Conservation (phyloP, 805 yeast genomes). For the Alloascoidea africana region DNA sequence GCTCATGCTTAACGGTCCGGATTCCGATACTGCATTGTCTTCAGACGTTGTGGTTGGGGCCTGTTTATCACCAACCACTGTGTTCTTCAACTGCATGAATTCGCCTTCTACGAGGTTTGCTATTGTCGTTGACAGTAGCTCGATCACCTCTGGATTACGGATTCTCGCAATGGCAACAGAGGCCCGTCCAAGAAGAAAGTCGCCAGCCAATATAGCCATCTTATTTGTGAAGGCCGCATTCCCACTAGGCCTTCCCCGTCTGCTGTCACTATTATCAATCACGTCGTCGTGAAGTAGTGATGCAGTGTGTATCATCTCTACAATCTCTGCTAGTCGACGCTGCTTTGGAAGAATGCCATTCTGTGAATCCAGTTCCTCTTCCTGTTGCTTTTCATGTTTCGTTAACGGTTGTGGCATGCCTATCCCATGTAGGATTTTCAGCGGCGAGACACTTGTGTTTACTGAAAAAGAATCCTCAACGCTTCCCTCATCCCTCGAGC, state of each 20-base stretch:
- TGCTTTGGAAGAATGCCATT: slow-evolving; percentile 89
- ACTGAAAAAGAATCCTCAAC: slow-evolving; percentile 12
- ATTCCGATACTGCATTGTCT: slow-evolving; percentile 7
- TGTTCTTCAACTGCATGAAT: slow-evolving; percentile 94
- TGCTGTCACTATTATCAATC: slow-evolving; percentile 74
- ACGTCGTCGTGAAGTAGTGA: slow-evolving; percentile 93
- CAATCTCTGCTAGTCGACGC: slow-evolving; percentile 89
- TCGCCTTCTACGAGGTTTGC: slow-evolving; percentile 98
- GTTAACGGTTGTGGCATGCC: slow-evolving; percentile 69
- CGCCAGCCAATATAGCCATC: slow-evolving; percentile 96
- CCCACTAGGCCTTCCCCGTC: slow-evolving; percentile 94
- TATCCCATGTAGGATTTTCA: slow-evolving; percentile 75
- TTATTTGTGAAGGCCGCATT: slow-evolving; percentile 90
- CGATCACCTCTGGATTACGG: slow-evolving; percentile 95
- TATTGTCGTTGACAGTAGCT: slow-evolving; percentile 85
- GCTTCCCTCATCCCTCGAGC: slow-evolving; percentile 32
- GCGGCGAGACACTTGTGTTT: slow-evolving; percentile 49
- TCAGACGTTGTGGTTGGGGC: slow-evolving; percentile 17
- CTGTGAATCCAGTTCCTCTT: slow-evolving; percentile 38
- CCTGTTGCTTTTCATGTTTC: slow-evolving; percentile 60
- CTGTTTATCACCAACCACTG: slow-evolving; percentile 45
- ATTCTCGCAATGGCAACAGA: slow-evolving; percentile 89
- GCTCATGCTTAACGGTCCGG: slow-evolving; percentile 24
- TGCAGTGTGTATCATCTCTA: slow-evolving; percentile 97
- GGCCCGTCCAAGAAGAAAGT: slow-evolving; percentile 87